Percentiles rank a stretch among this genome's conserved stretches.
Conservation (phyloP, 345 rosid species). For the Trapa incisa region DNA sequence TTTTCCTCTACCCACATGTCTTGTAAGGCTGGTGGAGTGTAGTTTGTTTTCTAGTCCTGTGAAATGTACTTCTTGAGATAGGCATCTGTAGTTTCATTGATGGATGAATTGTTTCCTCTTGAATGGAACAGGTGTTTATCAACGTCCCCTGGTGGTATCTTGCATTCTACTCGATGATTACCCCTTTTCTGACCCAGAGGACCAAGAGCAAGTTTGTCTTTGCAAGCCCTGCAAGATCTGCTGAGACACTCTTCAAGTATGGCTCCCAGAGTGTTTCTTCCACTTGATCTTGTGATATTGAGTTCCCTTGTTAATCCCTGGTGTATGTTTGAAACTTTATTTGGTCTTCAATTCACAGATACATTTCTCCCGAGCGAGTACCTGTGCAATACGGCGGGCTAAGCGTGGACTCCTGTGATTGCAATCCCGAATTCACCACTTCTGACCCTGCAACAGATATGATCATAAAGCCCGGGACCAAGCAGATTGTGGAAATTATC, state of each 20-base stretch:
- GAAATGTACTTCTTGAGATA: neutral
- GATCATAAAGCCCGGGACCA: constrained; percentile 63
- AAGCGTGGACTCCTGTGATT: constrained; percentile 69
- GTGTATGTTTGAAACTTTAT: neutral
- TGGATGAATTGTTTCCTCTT: neutral
- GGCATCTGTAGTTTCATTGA: neutral
- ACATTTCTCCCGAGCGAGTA: constrained; percentile 73
- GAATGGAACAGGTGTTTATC: constrained; percentile 46
- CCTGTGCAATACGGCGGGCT: constrained; percentile 85
- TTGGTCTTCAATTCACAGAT: constrained; percentile 21
- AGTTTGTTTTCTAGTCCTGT: neutral
- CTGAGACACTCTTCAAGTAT: constrained; percentile 79
- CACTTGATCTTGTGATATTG: neutral
- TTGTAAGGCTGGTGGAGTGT: too few species aligned
- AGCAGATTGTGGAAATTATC: constrained; percentile 77
- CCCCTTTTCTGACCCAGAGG: constrained; percentile 80
- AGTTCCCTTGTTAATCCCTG: neutral
- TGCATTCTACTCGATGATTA: constrained; percentile 64
- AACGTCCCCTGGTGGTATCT: constrained; percentile 99
- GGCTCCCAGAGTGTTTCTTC: constrained; percentile 2
- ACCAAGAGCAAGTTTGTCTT: constrained; percentile 90
- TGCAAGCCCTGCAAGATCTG: constrained; percentile 65
- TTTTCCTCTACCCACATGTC: too few species aligned
- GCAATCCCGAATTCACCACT: constrained; percentile 61
- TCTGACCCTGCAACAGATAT: constrained; percentile 62